Percentiles rank a stretch among this genome's conserved stretches.
phyloP scores from a whole-genome alignment of 257 asterid genomes.

The Fraxinus quadrangulata region DNA sequence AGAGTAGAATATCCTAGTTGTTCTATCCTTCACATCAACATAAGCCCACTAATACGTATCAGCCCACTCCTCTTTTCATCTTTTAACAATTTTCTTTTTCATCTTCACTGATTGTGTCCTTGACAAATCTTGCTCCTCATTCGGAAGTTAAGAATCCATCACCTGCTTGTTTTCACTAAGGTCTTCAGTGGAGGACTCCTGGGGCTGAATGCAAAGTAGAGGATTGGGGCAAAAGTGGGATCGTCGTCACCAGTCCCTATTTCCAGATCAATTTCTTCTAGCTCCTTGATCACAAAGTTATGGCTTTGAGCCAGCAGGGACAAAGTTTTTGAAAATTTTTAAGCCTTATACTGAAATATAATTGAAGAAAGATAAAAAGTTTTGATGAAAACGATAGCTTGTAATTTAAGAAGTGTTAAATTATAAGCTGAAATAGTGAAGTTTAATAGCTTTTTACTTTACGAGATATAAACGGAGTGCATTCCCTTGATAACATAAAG shows the following conservation, averaged over 20 bases:
- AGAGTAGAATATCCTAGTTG: slow-evolving; percentile 95
- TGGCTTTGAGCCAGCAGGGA: slow-evolving; percentile 94
- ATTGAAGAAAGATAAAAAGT: too few relatives aligned
- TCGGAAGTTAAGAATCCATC: slow-evolving; percentile 62
- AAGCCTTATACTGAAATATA: too few relatives aligned
- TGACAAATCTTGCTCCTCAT: slow-evolving; percentile 72
- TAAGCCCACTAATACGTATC: slow-evolving; percentile 99
- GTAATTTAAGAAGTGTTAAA: too few relatives aligned
- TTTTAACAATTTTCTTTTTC: slow-evolving; percentile 93
- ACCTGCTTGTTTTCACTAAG: slow-evolving; percentile 68
- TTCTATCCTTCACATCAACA: slow-evolving; percentile 88
- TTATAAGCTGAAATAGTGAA: too few relatives aligned
- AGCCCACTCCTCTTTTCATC: slow-evolving; percentile 99
- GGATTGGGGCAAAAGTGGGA: slow-evolving; percentile 62
- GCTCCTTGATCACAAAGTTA: slow-evolving; percentile 80
- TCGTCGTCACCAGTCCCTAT: slow-evolving; percentile 88
- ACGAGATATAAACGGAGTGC: too few relatives aligned
- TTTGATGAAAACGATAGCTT: too few relatives aligned
- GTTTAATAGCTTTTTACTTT: too few relatives aligned
- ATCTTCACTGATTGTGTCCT: slow-evolving; percentile 74
- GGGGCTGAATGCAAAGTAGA: slow-evolving; percentile 69
- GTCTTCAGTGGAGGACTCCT: slow-evolving; percentile 79
- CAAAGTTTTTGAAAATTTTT: too few relatives aligned
- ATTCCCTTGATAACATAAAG: too few relatives aligned
- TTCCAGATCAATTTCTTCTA: slow-evolving; percentile 96